phyloP scores from a whole-genome alignment of 202 grass and related monocot genomes.

The Sporobolus alterniflorus region DNA sequence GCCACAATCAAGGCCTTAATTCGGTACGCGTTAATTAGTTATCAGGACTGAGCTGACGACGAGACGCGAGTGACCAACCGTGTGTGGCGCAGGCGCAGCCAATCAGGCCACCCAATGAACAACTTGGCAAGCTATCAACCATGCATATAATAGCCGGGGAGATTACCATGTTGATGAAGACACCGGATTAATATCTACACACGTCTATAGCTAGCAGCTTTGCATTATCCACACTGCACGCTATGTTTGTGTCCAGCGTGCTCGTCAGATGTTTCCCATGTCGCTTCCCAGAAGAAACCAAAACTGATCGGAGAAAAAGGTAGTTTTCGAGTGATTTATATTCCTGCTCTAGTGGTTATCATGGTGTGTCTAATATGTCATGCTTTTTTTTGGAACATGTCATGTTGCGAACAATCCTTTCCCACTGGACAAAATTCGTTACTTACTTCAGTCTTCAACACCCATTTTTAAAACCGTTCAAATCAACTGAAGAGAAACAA shows the following conservation, averaged over 20 bases:
- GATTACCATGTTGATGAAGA: neutral
- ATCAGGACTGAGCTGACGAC: neutral
- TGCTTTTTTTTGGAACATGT: too few relatives aligned
- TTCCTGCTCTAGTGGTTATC: neutral
- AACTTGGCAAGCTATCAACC: neutral
- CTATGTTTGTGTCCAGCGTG: neutral
- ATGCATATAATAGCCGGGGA: neutral
- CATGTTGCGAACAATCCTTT: neutral
- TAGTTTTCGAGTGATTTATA: neutral
- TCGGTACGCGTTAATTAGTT: neutral
- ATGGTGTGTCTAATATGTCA: too few relatives aligned
- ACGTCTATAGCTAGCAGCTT: neutral
- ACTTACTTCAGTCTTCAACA: neutral
- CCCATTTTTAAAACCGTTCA: too few relatives aligned
- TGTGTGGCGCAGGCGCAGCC: neutral
- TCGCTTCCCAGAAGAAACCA: neutral
- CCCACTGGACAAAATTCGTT: neutral
- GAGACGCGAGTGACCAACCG: neutral
- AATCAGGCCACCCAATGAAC: neutral
- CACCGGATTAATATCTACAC: neutral
- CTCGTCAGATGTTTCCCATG: neutral
- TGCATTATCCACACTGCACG: constrained; percentile 22
- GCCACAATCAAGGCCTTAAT: constrained; percentile 27
- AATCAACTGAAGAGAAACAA: too few relatives aligned
- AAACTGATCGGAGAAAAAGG: too few relatives aligned